Evolutionary conservation across 768 basidiomycete species (phyloP).

Genomic region (Trametes cingulata): DNA sequence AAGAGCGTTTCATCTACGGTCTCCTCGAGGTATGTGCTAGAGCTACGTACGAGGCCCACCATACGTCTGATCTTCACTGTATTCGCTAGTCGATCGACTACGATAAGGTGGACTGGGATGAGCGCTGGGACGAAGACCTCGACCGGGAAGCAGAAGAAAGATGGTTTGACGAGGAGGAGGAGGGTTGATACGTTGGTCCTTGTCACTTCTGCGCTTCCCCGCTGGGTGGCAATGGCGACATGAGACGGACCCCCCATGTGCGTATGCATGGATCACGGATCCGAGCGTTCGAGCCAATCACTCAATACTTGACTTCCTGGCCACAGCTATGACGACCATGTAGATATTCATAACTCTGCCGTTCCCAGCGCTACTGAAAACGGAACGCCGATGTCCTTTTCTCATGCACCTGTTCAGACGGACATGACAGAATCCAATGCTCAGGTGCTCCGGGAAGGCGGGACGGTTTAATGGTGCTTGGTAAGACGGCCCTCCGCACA

Average conservation of each 20-base stretch:
- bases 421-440: not conserved
- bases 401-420: not conserved
- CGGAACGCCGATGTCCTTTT: not conserved
- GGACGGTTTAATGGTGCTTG: not conserved
- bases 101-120: conserved; percentile 74
- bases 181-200: too few species aligned
- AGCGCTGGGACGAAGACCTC: conserved; percentile 58
- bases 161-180: conserved; percentile 75
- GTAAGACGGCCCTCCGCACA: conserved; percentile 1
- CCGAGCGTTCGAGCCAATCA: not conserved
- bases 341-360: not conserved
- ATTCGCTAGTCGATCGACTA: conserved; percentile 50
- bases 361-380: not conserved
- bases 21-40: conserved; percentile 58
- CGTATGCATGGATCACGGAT: not conserved
- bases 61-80: not conserved
- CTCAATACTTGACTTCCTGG: not conserved
- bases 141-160: conserved; percentile 65
- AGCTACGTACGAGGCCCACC: not conserved
- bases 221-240: not conserved
- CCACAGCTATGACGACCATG: not conserved
- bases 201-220: not conserved
- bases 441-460: not conserved
- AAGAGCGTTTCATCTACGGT: conserved; percentile 75
- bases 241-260: not conserved